These are phyloP conservation scores for Candolleomyces eurysporus DNA, from an alignment of 768 basidiomycete genomes.

Conservation along the genomic window DNA sequence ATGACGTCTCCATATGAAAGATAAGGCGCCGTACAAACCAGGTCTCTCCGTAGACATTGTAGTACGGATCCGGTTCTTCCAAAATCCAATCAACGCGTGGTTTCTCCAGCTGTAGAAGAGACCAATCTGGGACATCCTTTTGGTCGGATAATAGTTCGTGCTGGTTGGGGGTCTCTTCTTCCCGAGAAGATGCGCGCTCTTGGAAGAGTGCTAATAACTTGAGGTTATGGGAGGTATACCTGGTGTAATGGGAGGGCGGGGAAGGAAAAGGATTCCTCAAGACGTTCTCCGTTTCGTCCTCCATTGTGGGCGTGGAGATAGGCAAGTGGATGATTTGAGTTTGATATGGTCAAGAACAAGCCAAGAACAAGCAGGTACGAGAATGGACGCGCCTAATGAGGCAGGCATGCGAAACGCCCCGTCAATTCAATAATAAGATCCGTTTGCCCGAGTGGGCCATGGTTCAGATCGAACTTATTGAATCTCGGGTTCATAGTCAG, in stretches of 20 bases:
- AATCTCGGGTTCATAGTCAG: slow-evolving; percentile 2
- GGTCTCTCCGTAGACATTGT: slow-evolving; percentile 81
- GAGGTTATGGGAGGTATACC: slow-evolving; percentile 75
- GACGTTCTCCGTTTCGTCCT: slow-evolving; percentile 72
- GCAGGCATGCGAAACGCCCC: background rate
- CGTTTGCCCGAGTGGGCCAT: background rate
- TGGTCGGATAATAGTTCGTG: slow-evolving; percentile 68
- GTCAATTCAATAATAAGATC: background rate
- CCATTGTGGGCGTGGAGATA: slow-evolving; percentile 37
- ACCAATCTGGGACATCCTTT: slow-evolving; percentile 74
- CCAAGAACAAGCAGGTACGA: too few relatives aligned
- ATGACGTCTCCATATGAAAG: slow-evolving; percentile 9
- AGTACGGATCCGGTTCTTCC: slow-evolving; percentile 71
- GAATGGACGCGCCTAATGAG: background rate
- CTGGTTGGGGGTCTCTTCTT: slow-evolving; percentile 45
- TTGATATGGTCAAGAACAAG: slow-evolving; percentile 3
- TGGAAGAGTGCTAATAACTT: slow-evolving; percentile 61
- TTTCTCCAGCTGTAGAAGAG: slow-evolving; percentile 72
- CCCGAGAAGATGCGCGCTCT: slow-evolving; percentile 46
- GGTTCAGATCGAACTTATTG: slow-evolving; percentile 4
- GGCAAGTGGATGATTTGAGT: background rate
- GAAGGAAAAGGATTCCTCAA: slow-evolving; percentile 87
- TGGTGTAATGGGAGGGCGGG: slow-evolving; percentile 80
- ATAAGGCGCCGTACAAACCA: slow-evolving; percentile 76
- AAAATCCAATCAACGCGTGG: slow-evolving; percentile 90